These are phyloP conservation scores for Cystobasidium tubakii DNA, from an alignment of 768 basidiomycete genomes.

Conservation along the genomic window DNA sequence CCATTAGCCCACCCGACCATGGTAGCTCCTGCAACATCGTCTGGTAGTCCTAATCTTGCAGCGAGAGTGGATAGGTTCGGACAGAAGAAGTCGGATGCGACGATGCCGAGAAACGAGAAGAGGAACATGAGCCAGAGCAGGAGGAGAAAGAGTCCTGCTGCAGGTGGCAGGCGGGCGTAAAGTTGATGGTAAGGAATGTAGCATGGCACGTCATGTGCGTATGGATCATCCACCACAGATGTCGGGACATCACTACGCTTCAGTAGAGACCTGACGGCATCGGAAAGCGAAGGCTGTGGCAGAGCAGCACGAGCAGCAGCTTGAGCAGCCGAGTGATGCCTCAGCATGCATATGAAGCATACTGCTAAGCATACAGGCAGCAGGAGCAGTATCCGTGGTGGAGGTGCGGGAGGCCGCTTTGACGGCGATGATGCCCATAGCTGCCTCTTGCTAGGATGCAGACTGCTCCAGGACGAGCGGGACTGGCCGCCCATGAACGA, in stretches of 20 bases:
- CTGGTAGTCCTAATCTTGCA: conserved; percentile 73
- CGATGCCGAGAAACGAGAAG: conserved; percentile 91
- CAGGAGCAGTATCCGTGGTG: conserved; percentile 21
- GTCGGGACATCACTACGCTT: background rate
- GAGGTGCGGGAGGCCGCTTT: background rate
- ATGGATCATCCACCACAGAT: background rate
- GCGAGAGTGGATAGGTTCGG: conserved; percentile 84
- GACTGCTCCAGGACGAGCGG: background rate
- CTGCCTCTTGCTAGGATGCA: background rate
- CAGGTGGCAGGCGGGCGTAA: conserved; percentile 15
- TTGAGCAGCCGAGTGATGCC: conserved; percentile 8
- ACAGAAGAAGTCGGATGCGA: conserved; percentile 93
- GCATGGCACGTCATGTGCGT: conserved; percentile 19
- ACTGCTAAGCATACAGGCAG: background rate
- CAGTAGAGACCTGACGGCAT: background rate
- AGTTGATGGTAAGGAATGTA: conserved; percentile 33
- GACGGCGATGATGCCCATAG: background rate
- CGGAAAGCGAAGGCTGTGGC: background rate
- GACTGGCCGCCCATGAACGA: background rate
- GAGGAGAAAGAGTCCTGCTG: conserved; percentile 48
- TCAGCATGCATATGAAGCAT: conserved; percentile 9
- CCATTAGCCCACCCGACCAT: conserved; percentile 96
- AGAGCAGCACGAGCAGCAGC: conserved; percentile 1
- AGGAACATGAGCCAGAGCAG: conserved; percentile 79
- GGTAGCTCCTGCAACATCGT: conserved; percentile 92